Percentiles rank a stretch among this genome's conserved stretches.
Conservation (phyloP, 371 early-diverging fungal species). For the Actinomortierella ambigua region DNA sequence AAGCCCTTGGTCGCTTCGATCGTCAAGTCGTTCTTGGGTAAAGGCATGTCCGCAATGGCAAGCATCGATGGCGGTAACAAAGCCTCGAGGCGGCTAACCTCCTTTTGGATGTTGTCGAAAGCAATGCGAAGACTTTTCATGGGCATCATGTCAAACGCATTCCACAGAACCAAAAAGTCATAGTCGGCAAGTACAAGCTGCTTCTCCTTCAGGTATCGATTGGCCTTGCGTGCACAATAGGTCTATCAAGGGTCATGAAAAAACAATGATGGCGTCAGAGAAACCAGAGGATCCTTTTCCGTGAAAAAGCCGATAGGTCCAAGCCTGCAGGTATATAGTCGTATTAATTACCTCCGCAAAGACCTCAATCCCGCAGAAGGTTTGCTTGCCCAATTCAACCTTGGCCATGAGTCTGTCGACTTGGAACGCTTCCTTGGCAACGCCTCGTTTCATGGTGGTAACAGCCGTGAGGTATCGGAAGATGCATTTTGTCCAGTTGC, state of each 20-base stretch:
- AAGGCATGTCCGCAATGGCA: constrained; percentile 24
- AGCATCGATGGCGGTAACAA: constrained; percentile 32
- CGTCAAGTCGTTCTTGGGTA: constrained; percentile 34
- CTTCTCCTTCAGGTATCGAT: constrained; percentile 34
- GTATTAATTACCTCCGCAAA: constrained; percentile 31
- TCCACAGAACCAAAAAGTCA: constrained; percentile 44
- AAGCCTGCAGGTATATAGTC: too few relatives aligned
- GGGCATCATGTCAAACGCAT: constrained; percentile 47
- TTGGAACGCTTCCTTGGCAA: constrained; percentile 25
- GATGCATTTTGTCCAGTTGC: constrained; percentile 42
- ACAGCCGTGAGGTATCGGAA: constrained; percentile 36
- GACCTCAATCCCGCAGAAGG: constrained; percentile 35
- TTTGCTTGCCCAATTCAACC: constrained; percentile 36
- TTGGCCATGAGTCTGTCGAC: constrained; percentile 35
- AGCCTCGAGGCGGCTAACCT: constrained; percentile 24
- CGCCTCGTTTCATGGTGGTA: constrained; percentile 31
- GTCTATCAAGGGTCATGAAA: constrained; percentile 13
- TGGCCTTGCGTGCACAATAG: constrained; percentile 36
- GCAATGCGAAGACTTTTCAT: constrained; percentile 28
- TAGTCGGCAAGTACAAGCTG: constrained; percentile 28
- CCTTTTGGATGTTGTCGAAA: constrained; percentile 28
- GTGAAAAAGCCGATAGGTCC: neutral
- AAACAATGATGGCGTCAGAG: neutral
- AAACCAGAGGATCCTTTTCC: neutral
- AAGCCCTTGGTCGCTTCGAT: constrained; percentile 32